Evolutionary conservation across 2,329 filamentous ascomycete genomes (phyloP).

Genomic region (Neonectria faginata): DNA sequence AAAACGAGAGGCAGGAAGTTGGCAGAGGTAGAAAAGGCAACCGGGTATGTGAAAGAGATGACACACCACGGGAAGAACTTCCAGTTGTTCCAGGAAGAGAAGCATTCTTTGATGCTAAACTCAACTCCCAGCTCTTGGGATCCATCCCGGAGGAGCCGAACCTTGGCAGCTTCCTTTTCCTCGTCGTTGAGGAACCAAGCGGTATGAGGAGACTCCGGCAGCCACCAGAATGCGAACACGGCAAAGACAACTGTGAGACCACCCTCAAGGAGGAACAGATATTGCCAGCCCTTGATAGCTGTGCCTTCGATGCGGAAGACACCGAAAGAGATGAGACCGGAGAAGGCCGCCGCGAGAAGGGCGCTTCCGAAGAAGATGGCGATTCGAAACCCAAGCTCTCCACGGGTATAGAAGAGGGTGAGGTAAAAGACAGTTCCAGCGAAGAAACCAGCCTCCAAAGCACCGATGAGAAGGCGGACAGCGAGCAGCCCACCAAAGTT

Average conservation of each 20-base stretch:
- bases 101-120: conserved; percentile 56
- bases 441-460: conserved; percentile 62
- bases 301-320: conserved; percentile 68
- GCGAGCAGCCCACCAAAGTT: conserved; percentile 60
- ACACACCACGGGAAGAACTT: conserved; percentile 58
- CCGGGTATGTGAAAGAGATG: conserved; percentile 60
- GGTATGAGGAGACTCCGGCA: conserved; percentile 54
- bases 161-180: conserved; percentile 54
- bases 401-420: conserved; percentile 68
- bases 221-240: conserved; percentile 37
- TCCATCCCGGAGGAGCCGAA: conserved; percentile 56
- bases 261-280: conserved; percentile 75
- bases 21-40: conserved; percentile 54
- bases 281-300: conserved; percentile 66
- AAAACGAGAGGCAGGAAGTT: conserved; percentile 62
- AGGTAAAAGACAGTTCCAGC: conserved; percentile 59
- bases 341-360: conserved; percentile 74
- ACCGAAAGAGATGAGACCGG: conserved; percentile 68
- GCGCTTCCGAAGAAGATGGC: conserved; percentile 69
- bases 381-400: conserved; percentile 70
- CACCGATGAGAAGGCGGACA: conserved; percentile 55
- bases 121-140: conserved; percentile 51
- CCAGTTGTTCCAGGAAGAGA: conserved; percentile 53
- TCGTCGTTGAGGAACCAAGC: conserved; percentile 55
- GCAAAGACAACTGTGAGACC: conserved; percentile 48